Base-by-base conservation (phyloP, 1,284 basidiomycete genomes). In the Malassezia restricta region DNA sequence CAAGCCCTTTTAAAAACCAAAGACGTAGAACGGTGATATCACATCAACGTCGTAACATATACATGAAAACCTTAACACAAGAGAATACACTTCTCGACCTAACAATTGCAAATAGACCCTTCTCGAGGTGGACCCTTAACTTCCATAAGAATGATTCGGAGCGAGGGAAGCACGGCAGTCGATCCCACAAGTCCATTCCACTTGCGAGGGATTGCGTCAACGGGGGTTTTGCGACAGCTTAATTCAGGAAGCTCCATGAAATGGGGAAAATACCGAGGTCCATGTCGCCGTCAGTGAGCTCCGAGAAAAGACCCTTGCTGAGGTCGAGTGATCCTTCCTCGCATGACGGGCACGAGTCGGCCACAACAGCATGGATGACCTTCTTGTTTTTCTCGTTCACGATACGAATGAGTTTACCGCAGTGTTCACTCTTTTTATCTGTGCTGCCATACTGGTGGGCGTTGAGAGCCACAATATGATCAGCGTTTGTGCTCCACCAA, bases 281-380 rank as follows among this genome's bases (percentile, higher is more conserved):
- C 54, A 65, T 57, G 62, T 66, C 62, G 44, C 63, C 63, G 54
- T 66, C 61, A 50, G 59, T 58, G 15, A 69, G 62, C 29, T 53
- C 58, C 37, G 59, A 54, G 77, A 94, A 94, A 40, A 94, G 80
- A 47, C 82, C 79, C 9, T 74, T 70, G 24, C 85, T 84, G 56
- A 91, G 77, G 76, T 94, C 89, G 51, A 94, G 80, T 39, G 80
- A 85, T 33, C 80, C 82, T 40, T 73, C 78, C 2, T 81, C 80
- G 70, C 86, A 89, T 29, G 79, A 81, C 49, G 79, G 80, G 73
- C 85, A 87, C 80, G 59, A 77, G 73, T 87, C 86, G 64, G 78
- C 78, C 59, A 89, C 80, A 7, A 73, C 76, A 1, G 85, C 86
- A 14, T 69, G 62, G 8, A 80, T 76, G 3, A 79, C 78, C 71